Conservation (phyloP, 2,329 filamentous ascomycete species). For the Rhexocercosporidium sp. region DNA sequence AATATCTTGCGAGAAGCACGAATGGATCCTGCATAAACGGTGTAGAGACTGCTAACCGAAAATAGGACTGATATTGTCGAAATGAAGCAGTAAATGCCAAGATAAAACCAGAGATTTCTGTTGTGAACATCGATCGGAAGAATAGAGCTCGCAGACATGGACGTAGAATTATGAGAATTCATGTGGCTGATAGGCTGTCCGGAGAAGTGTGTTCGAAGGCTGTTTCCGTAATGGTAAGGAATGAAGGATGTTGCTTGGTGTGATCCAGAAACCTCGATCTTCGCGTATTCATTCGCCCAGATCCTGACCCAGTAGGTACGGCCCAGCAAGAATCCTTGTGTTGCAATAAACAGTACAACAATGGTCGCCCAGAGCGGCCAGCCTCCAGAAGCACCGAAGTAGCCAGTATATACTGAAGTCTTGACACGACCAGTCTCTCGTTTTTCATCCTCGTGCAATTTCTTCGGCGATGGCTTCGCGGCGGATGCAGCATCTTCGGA, state of each 20-base stretch:
- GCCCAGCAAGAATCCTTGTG: constrained; percentile 39
- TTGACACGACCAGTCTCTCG: constrained; percentile 72
- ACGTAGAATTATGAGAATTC: constrained; percentile 2
- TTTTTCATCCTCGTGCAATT: constrained; percentile 68
- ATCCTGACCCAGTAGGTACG: constrained; percentile 67
- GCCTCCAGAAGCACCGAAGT: constrained; percentile 69
- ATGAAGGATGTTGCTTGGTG: neutral
- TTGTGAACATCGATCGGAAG: constrained; percentile 22
- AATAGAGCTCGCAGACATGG: neutral
- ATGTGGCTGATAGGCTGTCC: constrained; percentile 36
- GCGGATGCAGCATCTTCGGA: neutral
- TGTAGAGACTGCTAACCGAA: constrained; percentile 55
- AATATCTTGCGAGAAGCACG: constrained; percentile 72
- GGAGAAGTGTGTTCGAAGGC: constrained; percentile 11
- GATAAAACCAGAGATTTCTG: constrained; percentile 56
- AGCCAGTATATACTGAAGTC: constrained; percentile 65
- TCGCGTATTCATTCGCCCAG: constrained; percentile 57
- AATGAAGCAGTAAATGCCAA: constrained; percentile 68
- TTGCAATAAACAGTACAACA: constrained; percentile 55
- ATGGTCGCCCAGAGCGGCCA: constrained; percentile 62
- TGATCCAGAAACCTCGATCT: neutral
- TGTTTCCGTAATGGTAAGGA: constrained; percentile 12
- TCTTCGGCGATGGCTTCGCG: constrained; percentile 18
- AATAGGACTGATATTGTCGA: constrained; percentile 61
- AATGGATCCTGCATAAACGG: constrained; percentile 67